A percentile compares a stretch with the other conserved stretches of the same genome.
phyloP scores from a whole-genome alignment of 1,284 basidiomycete species.

The Cutaneotrichosporon sp. region DNA sequence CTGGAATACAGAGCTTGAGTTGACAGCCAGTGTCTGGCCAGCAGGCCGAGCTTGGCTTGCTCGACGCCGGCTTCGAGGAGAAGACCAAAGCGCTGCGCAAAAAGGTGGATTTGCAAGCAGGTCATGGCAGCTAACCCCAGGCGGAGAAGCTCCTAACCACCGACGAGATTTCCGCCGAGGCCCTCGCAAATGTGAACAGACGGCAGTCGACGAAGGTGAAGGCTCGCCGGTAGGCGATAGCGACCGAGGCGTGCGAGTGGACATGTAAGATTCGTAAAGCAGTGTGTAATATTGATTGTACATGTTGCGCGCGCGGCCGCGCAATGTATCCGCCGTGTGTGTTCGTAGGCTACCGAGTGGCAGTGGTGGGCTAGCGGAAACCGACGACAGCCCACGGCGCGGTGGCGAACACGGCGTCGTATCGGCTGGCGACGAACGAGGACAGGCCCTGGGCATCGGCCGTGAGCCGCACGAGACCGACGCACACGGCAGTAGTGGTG shows the following conservation, averaged over 20 bases:
- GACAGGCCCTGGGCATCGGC: conserved; percentile 31
- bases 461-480: conserved; percentile 37
- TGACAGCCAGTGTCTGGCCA: background rate
- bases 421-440: conserved; percentile 30
- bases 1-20: background rate
- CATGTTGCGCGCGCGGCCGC: background rate
- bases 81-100: background rate
- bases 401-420: conserved; percentile 34
- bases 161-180: background rate
- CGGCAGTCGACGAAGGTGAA: background rate
- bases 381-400: conserved; percentile 29
- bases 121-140: background rate
- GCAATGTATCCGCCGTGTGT: background rate
- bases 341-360: too few species aligned
- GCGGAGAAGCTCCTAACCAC: background rate
- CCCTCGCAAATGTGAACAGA: background rate
- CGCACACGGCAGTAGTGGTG: conserved; percentile 32
- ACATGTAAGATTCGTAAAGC: background rate
- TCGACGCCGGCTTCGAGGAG: background rate
- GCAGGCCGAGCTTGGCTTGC: background rate
- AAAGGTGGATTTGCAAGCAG: background rate
- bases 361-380: conserved; percentile 7
- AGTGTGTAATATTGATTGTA: conserved; percentile 10
- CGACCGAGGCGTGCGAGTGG: background rate
- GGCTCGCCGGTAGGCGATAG: background rate